phyloP scores from a whole-genome alignment of 2,329 filamentous ascomycete species.

The Colletotrichum sp. region DNA sequence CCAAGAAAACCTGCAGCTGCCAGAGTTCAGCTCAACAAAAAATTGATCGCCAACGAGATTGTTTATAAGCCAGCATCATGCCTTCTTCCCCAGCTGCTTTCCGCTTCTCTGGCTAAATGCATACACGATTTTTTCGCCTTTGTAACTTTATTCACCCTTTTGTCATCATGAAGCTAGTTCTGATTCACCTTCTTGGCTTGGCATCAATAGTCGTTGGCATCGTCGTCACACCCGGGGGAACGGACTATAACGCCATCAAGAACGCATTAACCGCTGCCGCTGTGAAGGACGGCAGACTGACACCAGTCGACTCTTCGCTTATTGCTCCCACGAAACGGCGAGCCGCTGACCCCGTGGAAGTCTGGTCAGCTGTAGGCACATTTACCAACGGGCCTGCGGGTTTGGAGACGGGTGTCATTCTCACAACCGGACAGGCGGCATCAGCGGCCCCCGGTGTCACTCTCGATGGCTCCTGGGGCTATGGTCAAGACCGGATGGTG shows the following conservation, averaged over 20 bases:
- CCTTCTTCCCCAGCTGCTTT: not conserved
- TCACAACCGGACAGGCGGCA: not conserved
- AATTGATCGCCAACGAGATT: not conserved
- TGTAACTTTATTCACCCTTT: too few relatives aligned
- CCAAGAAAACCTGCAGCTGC: not conserved
- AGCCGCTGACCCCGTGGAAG: not conserved
- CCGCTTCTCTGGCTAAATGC: not conserved
- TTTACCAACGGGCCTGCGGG: not conserved
- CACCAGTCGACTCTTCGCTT: not conserved
- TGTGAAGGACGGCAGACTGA: not conserved
- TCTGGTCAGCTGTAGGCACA: not conserved
- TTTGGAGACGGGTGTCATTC: not conserved
- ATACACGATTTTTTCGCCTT: too few relatives aligned
- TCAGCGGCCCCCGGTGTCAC: not conserved
- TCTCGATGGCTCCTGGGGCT: not conserved
- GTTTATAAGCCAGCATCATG: not conserved
- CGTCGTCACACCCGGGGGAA: not conserved
- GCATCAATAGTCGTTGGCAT: not conserved
- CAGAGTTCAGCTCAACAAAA: not conserved
- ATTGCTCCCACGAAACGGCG: not conserved
- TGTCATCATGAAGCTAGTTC: not conserved
- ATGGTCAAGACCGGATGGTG: not conserved
- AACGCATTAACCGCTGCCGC: not conserved
- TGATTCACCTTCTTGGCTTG: rapidly evolving
- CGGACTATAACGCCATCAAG: not conserved